A percentile compares a stretch with the other conserved stretches of the same genome.
Evolutionary conservation across 2,329 filamentous ascomycete species (phyloP).

Genomic region (Colletotrichum abscissum): DNA sequence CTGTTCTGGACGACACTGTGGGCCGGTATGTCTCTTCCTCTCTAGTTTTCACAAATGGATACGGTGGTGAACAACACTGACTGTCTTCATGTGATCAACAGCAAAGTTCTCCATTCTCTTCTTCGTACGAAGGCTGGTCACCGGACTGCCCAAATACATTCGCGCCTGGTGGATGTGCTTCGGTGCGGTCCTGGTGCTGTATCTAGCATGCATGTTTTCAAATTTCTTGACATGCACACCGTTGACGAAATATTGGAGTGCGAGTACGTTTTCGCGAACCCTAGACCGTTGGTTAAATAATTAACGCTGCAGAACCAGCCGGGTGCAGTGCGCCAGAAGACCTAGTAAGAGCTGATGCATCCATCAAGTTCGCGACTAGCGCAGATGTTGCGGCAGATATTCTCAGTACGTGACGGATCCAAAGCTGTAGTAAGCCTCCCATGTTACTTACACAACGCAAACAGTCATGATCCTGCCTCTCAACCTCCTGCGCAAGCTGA

Average conservation of each 20-base stretch:
- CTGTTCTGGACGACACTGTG: slow-evolving; percentile 27
- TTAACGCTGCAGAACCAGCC: neutral
- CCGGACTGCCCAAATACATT: slow-evolving; percentile 17
- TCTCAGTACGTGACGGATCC: neutral
- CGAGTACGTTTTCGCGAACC: neutral
- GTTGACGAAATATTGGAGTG: slow-evolving; percentile 26
- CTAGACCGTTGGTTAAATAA: too few species aligned
- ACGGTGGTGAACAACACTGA: neutral
- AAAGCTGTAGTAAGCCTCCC: neutral
- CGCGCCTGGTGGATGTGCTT: slow-evolving; percentile 24
- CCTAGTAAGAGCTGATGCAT: slow-evolving; percentile 16
- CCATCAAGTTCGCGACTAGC: slow-evolving; percentile 21
- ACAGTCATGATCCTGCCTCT: slow-evolving; percentile 24
- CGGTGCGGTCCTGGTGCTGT: slow-evolving; percentile 1
- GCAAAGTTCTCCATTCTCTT: slow-evolving; percentile 27
- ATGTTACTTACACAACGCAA: neutral
- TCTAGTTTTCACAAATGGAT: neutral
- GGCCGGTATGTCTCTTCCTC: neutral
- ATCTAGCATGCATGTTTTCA: slow-evolving; percentile 22
- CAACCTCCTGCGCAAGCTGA: slow-evolving; percentile 21
- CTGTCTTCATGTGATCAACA: neutral
- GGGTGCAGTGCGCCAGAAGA: slow-evolving; percentile 22
- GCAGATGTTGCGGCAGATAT: slow-evolving; percentile 13
- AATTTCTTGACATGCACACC: slow-evolving; percentile 26
- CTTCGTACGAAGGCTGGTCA: slow-evolving; percentile 17